phyloP scores from a whole-genome alignment of 73 alveolate species.

The Effrenium voratum region DNA sequence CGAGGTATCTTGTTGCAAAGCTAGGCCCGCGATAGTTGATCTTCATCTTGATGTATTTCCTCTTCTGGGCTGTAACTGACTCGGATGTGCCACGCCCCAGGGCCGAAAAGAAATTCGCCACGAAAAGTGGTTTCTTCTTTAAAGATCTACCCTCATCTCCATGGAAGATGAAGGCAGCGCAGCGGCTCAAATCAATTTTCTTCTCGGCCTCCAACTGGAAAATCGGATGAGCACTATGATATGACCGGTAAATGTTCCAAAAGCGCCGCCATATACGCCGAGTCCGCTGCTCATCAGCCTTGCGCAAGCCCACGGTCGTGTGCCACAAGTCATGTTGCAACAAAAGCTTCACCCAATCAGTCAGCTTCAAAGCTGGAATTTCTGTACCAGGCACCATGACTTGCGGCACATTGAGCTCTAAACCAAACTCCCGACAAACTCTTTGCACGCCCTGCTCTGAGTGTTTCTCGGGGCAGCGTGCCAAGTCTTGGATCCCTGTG shows the following conservation, averaged over 20 bases:
- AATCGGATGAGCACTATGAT: neutral
- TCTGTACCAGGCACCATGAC: neutral
- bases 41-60: too few relatives aligned
- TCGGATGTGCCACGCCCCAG: neutral
- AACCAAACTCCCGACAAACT: neutral
- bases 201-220: neutral
- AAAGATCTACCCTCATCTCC: neutral
- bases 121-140: neutral
- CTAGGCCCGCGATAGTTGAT: neutral
- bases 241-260: neutral
- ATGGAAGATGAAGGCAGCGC: neutral
- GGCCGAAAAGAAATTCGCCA: neutral
- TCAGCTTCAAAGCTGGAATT: neutral
- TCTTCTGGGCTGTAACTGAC: neutral
- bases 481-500: neutral
- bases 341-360: neutral
- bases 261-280: neutral
- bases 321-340: neutral
- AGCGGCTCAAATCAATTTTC: neutral
- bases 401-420: neutral
- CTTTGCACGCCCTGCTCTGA: neutral
- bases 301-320: neutral
- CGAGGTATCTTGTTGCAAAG: neutral
- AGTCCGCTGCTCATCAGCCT: neutral
- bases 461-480: neutral